Evolutionary conservation across 108 stramenopile species (phyloP), one percentile per base, ranked within the genome.

Genomic region (Nitzschia inconspicua): DNA sequence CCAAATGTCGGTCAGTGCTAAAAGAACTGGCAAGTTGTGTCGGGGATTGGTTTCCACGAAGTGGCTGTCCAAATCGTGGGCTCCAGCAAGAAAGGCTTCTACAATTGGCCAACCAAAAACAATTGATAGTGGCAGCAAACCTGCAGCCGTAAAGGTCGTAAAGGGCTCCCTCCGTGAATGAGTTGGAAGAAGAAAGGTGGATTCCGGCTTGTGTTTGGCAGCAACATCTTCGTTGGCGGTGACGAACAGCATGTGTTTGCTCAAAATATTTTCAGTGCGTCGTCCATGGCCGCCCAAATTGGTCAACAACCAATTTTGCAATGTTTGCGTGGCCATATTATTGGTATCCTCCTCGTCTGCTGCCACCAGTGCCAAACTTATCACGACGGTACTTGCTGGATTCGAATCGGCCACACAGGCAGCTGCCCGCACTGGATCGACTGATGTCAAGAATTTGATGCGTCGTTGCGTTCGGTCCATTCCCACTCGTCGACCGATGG

Each of bases 41-140:
- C 92, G 47, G 7, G 88, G 88, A 71, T 82, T 86, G 2, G 92
- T 78, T 36, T 93, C 88, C 10, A 93, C 82, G 55, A 93, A 89
- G 58, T 93, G 92, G 9, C 23, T 13, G 57, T 93, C 92, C 27
- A 93, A 71, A 57, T 87, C 73, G 44, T 93, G 92, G 6, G 88
- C 92, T 23, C 88, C 92, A 13, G 61, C 34, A 2, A 93, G 32
- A 11, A 88, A 78, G 0, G 68, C 54, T 43, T 60, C 47, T 0
- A 73, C 73, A 2, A 80, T 57, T 10, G 77, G 51, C 92, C 92
- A 93, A 46, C 92, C 92, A 70, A 89, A 88, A 3, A 89, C 60
- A 30, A 93, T 57, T 0, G 84, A 76, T 20, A 89, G 57, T 11
- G 88, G 88, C 76, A 93, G 42, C 3, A 93, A 48, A 53, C 70